Percentiles rank a stretch among this genome's conserved stretches.
Evolutionary conservation across 305 asterid genomes (phyloP).

Genomic region (Ajuga reptans): DNA sequence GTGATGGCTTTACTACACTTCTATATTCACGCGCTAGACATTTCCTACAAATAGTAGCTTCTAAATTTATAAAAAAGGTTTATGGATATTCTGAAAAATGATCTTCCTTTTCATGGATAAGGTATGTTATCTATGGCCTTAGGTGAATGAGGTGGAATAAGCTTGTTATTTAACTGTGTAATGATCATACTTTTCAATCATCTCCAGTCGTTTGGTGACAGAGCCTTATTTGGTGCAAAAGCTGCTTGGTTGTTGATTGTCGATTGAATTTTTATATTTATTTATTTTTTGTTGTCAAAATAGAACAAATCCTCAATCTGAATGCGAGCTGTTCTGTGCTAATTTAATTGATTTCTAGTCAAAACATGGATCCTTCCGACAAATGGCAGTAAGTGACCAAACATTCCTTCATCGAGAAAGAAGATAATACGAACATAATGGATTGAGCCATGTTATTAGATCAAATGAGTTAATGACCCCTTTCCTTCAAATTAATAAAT

Average conservation of each 20-base stretch:
- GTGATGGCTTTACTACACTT: conserved; percentile 10
- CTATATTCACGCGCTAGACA: conserved; percentile 5
- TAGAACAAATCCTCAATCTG: neutral
- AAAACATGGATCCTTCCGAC: neutral
- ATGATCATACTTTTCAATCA: neutral
- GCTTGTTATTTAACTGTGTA: neutral
- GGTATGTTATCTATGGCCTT: conserved; percentile 10
- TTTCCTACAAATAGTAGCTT: neutral
- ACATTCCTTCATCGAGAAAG: neutral
- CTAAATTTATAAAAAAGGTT: neutral
- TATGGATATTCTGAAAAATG: conserved; percentile 5
- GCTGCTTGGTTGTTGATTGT: conserved; percentile 10
- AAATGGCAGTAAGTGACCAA: neutral
- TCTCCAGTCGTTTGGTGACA: conserved; percentile 6
- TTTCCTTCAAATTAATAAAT: neutral
- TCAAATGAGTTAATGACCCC: neutral
- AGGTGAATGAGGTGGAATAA: conserved; percentile 13
- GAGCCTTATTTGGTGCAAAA: conserved; percentile 13
- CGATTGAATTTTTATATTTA: neutral
- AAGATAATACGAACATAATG: neutral
- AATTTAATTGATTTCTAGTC: neutral
- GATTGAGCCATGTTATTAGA: neutral
- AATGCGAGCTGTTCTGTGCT: conserved; percentile 8
- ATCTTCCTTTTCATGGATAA: conserved; percentile 7
- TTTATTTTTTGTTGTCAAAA: conserved; percentile 7